A percentile compares a stretch with the other conserved stretches of the same genome.
Evolutionary conservation across 1,139 yeast genomes (phyloP).

Genomic region (Blastobotrys serpentis): DNA sequence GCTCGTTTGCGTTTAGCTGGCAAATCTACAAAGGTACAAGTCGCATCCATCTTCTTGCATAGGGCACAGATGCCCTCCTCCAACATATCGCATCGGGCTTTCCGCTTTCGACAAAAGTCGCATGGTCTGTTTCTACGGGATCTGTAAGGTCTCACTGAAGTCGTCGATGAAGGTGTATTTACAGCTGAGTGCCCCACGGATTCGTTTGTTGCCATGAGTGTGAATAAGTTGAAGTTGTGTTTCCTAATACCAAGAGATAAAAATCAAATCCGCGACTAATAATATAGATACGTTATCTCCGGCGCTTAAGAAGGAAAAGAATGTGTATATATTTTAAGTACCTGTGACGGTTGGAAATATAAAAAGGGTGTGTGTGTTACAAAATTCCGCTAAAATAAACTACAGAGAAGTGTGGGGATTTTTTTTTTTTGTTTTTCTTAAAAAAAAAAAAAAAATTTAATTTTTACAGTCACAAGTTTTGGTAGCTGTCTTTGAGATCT

Average conservation of each 20-base stretch:
- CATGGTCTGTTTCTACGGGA: slow-evolving; percentile 29
- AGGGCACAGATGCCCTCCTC: slow-evolving; percentile 28
- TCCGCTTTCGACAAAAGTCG: slow-evolving; percentile 33
- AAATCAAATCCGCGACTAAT: too few relatives aligned
- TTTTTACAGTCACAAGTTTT: slow-evolving; percentile 1
- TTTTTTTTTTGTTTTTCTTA: background rate
- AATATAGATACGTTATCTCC: background rate
- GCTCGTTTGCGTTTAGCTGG: slow-evolving; percentile 22
- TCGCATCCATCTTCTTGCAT: slow-evolving; percentile 26
- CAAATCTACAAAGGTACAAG: slow-evolving; percentile 30
- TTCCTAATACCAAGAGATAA: too few relatives aligned
- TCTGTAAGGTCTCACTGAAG: slow-evolving; percentile 20
- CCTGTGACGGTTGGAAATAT: too few relatives aligned
- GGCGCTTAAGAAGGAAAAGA: too few relatives aligned
- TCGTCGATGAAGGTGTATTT: slow-evolving; percentile 1
- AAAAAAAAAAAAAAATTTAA: too few relatives aligned
- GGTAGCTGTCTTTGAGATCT: background rate
- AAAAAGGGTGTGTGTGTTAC: background rate
- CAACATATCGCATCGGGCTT: slow-evolving; percentile 31
- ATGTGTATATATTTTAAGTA: too few relatives aligned
- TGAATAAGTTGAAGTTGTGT: too few relatives aligned
- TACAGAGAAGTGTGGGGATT: background rate
- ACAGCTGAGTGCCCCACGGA: background rate
- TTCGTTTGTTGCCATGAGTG: slow-evolving; percentile 6
- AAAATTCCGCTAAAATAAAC: slow-evolving; percentile 2